Evolutionary conservation across 805 yeast genomes (phyloP), one percentile per base, ranked within the genome.

Genomic region (Pichia nakasei): DNA sequence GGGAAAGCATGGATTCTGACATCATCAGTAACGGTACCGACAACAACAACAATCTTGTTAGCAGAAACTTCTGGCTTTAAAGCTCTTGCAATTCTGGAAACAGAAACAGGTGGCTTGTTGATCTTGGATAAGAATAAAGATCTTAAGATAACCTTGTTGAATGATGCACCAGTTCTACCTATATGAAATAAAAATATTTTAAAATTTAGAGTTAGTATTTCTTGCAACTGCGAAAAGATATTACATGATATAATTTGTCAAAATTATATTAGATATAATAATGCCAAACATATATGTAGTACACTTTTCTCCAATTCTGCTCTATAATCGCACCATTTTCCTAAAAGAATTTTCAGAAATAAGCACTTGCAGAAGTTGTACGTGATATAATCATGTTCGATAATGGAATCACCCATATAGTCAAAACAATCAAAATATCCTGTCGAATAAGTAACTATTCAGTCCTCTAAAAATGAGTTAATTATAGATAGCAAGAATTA

Each of bases 101-200:
- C 81, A 61, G 97, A 91, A 55, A 93, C 98, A 55, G 99, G 98
- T 66, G 97, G 99, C 79, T 96, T 87, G 97, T 93, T 93, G 72
- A 82, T 76, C 91, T 93, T 93, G 59, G 97, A 91, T 67, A 93
- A 79, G 87, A 87, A 93, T 73, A 93, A 82, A 68, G 91, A 77
- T 72, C 75, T 87, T 71, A 93, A 84, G 76, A 93, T 72, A 64
- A 89, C 87, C 82, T 85, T 87, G 96, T 93, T 93, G 94, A 93
- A 93, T 68, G 89, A 82, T 73, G 95, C 87, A 72, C 89, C 97
- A 65, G 97, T 91, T 78, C 98, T 96, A 79, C 96, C 95, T 76
- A 59, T 46, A 51, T 44, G 46, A 44, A 35, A 39, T 41, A 46
- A 47, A 42, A 24, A 24, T 9, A 13, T 20, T 9, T 21, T 18